Percentiles rank a stretch among this genome's conserved stretches.
phyloP scores from a whole-genome alignment of 106 monocot species.

The Acorus gramineus region DNA sequence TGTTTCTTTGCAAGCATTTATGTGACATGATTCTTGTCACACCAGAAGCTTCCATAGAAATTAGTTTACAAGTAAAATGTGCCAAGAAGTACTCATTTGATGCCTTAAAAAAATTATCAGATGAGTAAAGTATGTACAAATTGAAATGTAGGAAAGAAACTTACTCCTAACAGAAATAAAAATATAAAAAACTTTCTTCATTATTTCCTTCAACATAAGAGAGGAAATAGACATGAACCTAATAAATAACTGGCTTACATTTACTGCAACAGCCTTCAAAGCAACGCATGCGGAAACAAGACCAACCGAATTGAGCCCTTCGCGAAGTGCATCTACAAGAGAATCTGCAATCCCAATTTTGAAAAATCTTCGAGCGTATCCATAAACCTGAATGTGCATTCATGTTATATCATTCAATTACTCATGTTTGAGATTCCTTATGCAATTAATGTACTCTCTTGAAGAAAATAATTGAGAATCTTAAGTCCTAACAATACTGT shows the following conservation, averaged over 20 bases:
- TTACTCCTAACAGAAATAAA: background rate
- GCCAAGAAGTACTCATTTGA: background rate
- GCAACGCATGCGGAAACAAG: slow-evolving; percentile 64
- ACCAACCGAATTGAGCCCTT: slow-evolving; percentile 27
- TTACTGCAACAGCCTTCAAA: slow-evolving; percentile 78
- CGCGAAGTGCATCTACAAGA: slow-evolving; percentile 59
- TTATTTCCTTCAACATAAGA: too few species aligned
- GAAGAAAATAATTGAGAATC: too few species aligned
- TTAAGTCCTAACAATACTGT: too few species aligned
- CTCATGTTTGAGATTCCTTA: background rate
- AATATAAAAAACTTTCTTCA: too few species aligned
- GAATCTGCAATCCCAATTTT: slow-evolving; percentile 68
- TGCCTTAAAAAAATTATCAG: background rate
- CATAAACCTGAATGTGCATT: slow-evolving; percentile 52
- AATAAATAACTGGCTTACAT: slow-evolving; percentile 40
- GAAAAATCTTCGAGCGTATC: slow-evolving; percentile 82
- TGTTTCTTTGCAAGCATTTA: too few species aligned
- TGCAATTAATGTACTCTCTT: too few species aligned
- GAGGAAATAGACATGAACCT: too few species aligned
- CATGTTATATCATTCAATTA: background rate
- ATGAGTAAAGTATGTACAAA: background rate
- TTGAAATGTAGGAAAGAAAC: background rate
- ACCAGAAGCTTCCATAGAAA: too few species aligned
- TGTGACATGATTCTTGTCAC: too few species aligned
- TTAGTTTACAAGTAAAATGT: background rate